Evolutionary conservation across 495 filamentous ascomycete species (phyloP).

Genomic region (Aspergillus sparsus): DNA sequence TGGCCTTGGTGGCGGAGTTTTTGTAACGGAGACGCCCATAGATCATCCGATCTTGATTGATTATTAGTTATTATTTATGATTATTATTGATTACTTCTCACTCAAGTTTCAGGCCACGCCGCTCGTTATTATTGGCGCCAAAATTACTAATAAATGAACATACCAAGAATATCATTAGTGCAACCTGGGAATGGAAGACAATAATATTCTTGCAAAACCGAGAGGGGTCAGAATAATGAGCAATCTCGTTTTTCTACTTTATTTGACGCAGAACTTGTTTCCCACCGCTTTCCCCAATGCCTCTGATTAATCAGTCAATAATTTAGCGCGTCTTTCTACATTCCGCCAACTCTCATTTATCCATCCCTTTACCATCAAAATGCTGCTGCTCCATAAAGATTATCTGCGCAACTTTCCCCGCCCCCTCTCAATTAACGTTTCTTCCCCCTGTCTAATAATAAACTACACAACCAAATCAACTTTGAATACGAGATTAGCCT

Average conservation of each 20-base stretch:
- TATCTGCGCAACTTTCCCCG: neutral
- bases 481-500: neutral
- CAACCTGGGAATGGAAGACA: too few species aligned
- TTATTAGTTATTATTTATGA: constrained; percentile 17
- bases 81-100: constrained; percentile 18
- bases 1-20: constrained; percentile 34
- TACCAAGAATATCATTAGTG: too few species aligned
- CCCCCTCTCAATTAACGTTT: neutral
- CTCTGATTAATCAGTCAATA: constrained; percentile 6
- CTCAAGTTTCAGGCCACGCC: neutral
- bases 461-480: neutral
- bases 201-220: too few species aligned
- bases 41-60: constrained; percentile 22
- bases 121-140: neutral
- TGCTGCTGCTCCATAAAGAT: neutral
- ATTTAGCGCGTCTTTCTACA: neutral
- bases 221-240: too few species aligned
- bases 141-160: neutral
- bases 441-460: neutral
- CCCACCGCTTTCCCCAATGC: constrained; percentile 1
- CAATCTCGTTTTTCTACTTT: neutral
- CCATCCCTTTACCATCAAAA: neutral
- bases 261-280: neutral
- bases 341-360: neutral
- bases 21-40: constrained; percentile 13